Conservation (phyloP, 179 eudicot species). For the Patellifolia procumbens region DNA sequence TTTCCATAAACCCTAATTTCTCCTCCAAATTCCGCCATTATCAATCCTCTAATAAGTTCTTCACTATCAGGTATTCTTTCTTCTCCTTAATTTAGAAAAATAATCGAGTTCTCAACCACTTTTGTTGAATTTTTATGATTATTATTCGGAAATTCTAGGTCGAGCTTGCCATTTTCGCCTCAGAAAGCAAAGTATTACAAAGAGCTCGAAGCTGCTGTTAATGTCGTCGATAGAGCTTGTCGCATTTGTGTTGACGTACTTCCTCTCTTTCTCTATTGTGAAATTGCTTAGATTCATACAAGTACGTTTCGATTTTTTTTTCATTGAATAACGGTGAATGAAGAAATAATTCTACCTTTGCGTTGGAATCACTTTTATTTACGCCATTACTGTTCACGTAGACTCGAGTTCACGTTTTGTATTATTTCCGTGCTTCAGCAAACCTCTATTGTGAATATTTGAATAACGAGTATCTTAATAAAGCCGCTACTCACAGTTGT, state of each 20-base stretch:
- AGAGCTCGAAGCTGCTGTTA: conserved; percentile 76
- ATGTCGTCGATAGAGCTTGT: conserved; percentile 76
- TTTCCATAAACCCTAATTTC: conserved; percentile 2
- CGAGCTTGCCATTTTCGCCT: conserved; percentile 58
- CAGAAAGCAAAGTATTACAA: conserved; percentile 61
- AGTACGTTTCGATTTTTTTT: too few relatives aligned
- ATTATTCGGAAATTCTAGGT: conserved; percentile 32
- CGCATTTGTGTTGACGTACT: conserved; percentile 74
- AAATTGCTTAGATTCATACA: not conserved
- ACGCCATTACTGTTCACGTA: too few relatives aligned
- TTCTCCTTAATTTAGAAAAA: too few relatives aligned
- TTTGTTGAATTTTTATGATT: not conserved
- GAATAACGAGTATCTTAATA: too few relatives aligned
- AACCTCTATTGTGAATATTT: too few relatives aligned
- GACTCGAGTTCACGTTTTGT: too few relatives aligned
- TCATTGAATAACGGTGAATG: too few relatives aligned
- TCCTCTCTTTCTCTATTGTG: conserved; percentile 12
- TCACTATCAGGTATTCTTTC: conserved; percentile 23
- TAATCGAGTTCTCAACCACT: not conserved
- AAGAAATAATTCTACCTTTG: too few relatives aligned
- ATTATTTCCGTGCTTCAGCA: too few relatives aligned
- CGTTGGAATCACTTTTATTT: too few relatives aligned
- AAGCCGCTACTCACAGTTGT: too few relatives aligned
- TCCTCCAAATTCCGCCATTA: conserved; percentile 21
- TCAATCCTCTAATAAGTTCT: conserved; percentile 24